Conservation (phyloP, 2,329 filamentous ascomycete species). For the Exophiala dermatitidis region DNA sequence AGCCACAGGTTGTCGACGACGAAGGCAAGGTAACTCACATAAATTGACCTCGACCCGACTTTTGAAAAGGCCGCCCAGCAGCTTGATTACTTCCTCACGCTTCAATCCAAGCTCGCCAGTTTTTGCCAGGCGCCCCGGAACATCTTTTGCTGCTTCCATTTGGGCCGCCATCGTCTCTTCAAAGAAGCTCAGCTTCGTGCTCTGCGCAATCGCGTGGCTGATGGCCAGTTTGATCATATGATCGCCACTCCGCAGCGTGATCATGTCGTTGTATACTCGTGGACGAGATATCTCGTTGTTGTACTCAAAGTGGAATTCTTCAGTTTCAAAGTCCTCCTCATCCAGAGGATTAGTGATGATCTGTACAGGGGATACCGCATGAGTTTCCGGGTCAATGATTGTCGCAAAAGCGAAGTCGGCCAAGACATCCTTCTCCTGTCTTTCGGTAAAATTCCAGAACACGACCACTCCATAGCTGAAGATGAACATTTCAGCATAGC, state of each 20-base stretch:
- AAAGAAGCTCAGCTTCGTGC: slow-evolving; percentile 91
- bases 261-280: slow-evolving; percentile 98
- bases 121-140: slow-evolving; percentile 79
- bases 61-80: slow-evolving; percentile 84
- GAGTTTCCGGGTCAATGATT: slow-evolving; percentile 28
- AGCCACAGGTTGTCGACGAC: slow-evolving; percentile 3
- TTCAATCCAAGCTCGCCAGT: slow-evolving; percentile 90
- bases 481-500: slow-evolving; percentile 91
- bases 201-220: slow-evolving; percentile 94
- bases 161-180: slow-evolving; percentile 93
- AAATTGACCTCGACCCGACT: slow-evolving; percentile 95
- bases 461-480: slow-evolving; percentile 96
- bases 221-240: slow-evolving; percentile 68
- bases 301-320: slow-evolving; percentile 98
- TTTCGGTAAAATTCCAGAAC: slow-evolving; percentile 97
- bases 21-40: slow-evolving; percentile 54
- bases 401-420: slow-evolving; percentile 78
- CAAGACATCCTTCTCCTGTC: slow-evolving; percentile 91
- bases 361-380: slow-evolving; percentile 42
- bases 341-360: slow-evolving; percentile 73
- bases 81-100: slow-evolving; percentile 82
- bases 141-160: slow-evolving; percentile 85
- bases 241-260: slow-evolving; percentile 85
- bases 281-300: slow-evolving; percentile 77
- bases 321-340: slow-evolving; percentile 89